These are phyloP conservation scores for Epithemia pelagica DNA, from an alignment of 108 stramenopile species.

Conservation along the genomic window DNA sequence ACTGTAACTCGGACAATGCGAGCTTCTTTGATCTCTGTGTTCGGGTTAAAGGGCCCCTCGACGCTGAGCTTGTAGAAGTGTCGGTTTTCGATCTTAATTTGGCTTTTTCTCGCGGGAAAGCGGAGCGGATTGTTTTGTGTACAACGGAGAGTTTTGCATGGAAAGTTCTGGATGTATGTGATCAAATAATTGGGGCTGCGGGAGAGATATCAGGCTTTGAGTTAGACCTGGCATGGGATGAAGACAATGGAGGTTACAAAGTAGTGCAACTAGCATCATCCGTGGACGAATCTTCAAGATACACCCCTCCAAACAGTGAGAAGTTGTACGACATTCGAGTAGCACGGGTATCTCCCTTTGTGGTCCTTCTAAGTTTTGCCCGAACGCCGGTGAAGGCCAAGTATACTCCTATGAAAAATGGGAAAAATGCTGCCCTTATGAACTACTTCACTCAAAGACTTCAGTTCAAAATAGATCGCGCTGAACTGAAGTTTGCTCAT, in stretches of 20 bases:
- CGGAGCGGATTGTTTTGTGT: conserved; percentile 55
- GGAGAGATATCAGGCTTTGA: conserved; percentile 60
- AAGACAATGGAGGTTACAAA: conserved; percentile 52
- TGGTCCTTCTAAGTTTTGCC: conserved; percentile 64
- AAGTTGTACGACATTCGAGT: conserved; percentile 59
- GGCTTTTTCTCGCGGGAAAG: conserved; percentile 55
- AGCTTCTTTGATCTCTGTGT: conserved; percentile 79
- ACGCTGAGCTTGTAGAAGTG: conserved; percentile 64
- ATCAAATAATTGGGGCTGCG: conserved; percentile 59
- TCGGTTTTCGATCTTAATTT: conserved; percentile 75
- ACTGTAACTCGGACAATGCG: conserved; percentile 40
- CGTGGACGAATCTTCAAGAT: conserved; percentile 21
- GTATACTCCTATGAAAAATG: conserved; percentile 43
- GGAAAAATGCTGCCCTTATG: conserved; percentile 54
- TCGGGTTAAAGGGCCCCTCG: conserved; percentile 57
- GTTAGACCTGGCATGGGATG: conserved; percentile 60
- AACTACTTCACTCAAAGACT: conserved; percentile 73
- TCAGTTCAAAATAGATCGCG: conserved; percentile 76
- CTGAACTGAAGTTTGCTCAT: conserved; percentile 67
- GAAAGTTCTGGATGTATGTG: conserved; percentile 68
- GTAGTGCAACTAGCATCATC: conserved; percentile 39
- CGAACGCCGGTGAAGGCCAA: conserved; percentile 61
- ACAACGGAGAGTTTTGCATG: conserved; percentile 84
- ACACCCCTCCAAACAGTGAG: conserved; percentile 63
- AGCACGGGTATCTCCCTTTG: conserved; percentile 70